These are phyloP conservation scores for Corymbia calophylla DNA, from an alignment of 441 rosid species.

Conservation along the genomic window DNA sequence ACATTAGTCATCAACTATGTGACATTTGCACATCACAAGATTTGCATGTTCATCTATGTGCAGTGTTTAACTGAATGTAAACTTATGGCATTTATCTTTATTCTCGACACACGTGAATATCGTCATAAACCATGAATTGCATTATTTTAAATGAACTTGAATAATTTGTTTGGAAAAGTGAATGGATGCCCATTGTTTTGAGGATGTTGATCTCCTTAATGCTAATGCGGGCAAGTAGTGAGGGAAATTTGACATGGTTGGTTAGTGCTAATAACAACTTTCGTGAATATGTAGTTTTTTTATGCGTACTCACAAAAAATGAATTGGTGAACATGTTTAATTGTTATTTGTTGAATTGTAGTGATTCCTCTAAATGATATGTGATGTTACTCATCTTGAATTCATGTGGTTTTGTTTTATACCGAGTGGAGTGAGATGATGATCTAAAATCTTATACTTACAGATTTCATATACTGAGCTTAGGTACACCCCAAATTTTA, in stretches of 20 bases:
- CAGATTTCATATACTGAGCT: neutral
- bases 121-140: neutral
- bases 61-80: neutral
- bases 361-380: neutral
- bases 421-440: neutral
- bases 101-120: neutral
- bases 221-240: neutral
- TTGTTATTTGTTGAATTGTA: rapidly evolving
- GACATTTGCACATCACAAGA: neutral
- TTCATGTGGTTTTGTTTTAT: neutral
- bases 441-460: rapidly evolving
- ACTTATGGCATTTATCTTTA: neutral
- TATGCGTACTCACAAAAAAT: neutral
- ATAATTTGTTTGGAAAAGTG: neutral
- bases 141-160: too few species aligned
- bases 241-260: neutral
- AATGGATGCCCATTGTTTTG: neutral
- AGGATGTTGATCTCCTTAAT: neutral
- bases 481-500: rapidly evolving
- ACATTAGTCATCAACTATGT: too few species aligned
- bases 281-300: neutral
- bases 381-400: neutral
- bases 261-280: neutral
- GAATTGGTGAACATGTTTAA: neutral
- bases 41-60: rapidly evolving